Evolutionary conservation across 495 filamentous ascomycete genomes (phyloP), one percentile per base, ranked within the genome.

Genomic region (Xylaria curta): DNA sequence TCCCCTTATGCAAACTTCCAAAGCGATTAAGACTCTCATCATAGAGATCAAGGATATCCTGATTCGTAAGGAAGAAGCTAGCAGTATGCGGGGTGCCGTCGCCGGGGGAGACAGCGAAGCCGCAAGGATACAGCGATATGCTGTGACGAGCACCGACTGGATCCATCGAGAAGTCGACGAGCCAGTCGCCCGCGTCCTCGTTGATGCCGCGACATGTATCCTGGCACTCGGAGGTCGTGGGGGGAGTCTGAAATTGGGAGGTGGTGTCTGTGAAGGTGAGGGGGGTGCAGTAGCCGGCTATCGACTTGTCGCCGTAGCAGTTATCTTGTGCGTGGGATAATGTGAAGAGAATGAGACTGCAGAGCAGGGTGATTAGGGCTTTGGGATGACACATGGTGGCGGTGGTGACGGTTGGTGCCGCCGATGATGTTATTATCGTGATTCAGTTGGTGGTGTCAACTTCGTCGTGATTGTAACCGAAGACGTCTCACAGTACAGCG

Each of bases 11-110:
- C 28, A 38, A 15, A 1, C 62, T 38, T 0, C 70, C 75, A 26
- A 74, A 78, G 8, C 66, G 53, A 5, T 58, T 59, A 8, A 76
- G 59, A 4, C 54, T 47, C 67, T 68, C 72, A 15, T 59, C 76
- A 9, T 76, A 60, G 1, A 74, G 46, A 19, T 73, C 75, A 1
- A 76, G 47, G 17, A 78, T 76, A 17, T 78, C 76, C 68, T 76
- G 75, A 24, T 78, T 78, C 21, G 54, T 13, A 13, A 78, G 33
- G 7, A 31, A 26, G 49, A 78, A 73, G 15, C 15, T 38, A 26
- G 74, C 76, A 7, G 44, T 1, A 24, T 51, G 0, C 19, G 44
- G 74, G 4, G 19, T 42, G 51, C 73, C 73, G 0, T 42, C 70
- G 21, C 62, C 73, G 5, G 75, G 65, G 12, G 68, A 58, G 56